Percentiles rank a stretch among this genome's conserved stretches.
phyloP scores from a whole-genome alignment of 2,329 filamentous ascomycete species.

The Hymenoscyphus linearis region DNA sequence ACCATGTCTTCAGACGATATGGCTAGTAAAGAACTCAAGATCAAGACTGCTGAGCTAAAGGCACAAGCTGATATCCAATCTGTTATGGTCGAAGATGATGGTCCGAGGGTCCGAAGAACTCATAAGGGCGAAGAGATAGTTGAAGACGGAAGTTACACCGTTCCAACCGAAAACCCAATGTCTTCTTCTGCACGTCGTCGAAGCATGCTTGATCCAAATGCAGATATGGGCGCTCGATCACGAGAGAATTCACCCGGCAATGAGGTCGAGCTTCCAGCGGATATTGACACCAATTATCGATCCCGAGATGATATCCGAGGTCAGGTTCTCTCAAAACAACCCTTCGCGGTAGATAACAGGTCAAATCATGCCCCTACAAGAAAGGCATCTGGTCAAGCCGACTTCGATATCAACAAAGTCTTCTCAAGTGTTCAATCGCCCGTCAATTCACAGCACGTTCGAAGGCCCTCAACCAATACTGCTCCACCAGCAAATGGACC shows the following conservation, averaged over 20 bases:
- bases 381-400: constrained; percentile 23
- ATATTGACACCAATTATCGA: constrained; percentile 26
- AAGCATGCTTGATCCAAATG: constrained; percentile 35
- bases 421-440: constrained; percentile 81
- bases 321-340: constrained; percentile 23
- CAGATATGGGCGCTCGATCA: constrained; percentile 30
- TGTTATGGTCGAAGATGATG: constrained; percentile 70
- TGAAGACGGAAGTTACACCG: constrained; percentile 59
- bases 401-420: constrained; percentile 82
- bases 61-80: constrained; percentile 77
- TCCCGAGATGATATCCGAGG: constrained; percentile 26
- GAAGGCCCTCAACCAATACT: constrained; percentile 42
- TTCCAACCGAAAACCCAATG: constrained; percentile 30
- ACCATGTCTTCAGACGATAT: constrained; percentile 87
- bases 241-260: constrained; percentile 34
- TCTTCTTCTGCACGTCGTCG: constrained; percentile 32
- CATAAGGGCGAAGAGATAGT: constrained; percentile 94
- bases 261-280: constrained; percentile 29
- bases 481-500: constrained; percentile 45
- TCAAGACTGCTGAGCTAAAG: constrained; percentile 69
- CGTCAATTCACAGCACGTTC: constrained; percentile 40
- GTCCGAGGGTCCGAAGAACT: constrained; percentile 76
- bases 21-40: constrained; percentile 83
- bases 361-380: constrained; percentile 13
- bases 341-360: constrained; percentile 31